Evolutionary conservation across 305 asterid genomes (phyloP).

Genomic region (Striga hermonthica): DNA sequence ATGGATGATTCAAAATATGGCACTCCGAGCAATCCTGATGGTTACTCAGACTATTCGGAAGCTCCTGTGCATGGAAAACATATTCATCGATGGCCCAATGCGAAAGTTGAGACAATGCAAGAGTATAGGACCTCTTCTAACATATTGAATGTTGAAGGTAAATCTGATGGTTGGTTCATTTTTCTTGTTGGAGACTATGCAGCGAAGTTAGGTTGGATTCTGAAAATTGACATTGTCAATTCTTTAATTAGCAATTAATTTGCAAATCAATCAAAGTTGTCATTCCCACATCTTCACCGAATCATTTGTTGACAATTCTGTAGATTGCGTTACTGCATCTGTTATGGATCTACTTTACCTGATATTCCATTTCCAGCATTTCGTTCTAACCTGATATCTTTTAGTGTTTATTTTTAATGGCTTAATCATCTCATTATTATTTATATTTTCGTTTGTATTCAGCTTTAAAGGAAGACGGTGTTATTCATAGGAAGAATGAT

Average conservation of each 20-base stretch:
- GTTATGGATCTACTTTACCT: not conserved
- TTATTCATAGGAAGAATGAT: slow-evolving; percentile 36
- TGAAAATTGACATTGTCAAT: slow-evolving; percentile 17
- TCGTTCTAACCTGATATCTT: slow-evolving; percentile 16
- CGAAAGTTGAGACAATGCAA: slow-evolving; percentile 32
- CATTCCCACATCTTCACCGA: not conserved
- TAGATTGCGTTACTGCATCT: slow-evolving; percentile 14
- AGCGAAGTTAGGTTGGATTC: slow-evolving; percentile 2
- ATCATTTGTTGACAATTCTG: slow-evolving; percentile 2
- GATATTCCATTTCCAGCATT: slow-evolving; percentile 5
- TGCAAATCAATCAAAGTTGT: slow-evolving; percentile 1
- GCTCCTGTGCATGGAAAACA: slow-evolving; percentile 39
- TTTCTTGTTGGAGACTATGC: slow-evolving; percentile 14
- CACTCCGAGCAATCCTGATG: slow-evolving; percentile 36
- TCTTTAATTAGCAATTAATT: slow-evolving; percentile 12
- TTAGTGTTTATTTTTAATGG: slow-evolving; percentile 13
- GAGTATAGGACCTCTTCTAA: slow-evolving; percentile 34
- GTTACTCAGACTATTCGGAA: slow-evolving; percentile 36
- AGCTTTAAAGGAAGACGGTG: slow-evolving; percentile 45
- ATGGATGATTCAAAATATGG: slow-evolving; percentile 43
- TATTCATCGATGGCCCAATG: slow-evolving; percentile 29
- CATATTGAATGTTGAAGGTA: slow-evolving; percentile 47
- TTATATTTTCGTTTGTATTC: slow-evolving; percentile 22
- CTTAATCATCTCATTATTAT: slow-evolving; percentile 12
- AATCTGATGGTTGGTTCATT: slow-evolving; percentile 11